Percentiles rank a stretch among this genome's conserved stretches.
These are phyloP conservation scores for Saturnispora gosingensis DNA, from an alignment of 805 yeast species.

Conservation along the genomic window DNA sequence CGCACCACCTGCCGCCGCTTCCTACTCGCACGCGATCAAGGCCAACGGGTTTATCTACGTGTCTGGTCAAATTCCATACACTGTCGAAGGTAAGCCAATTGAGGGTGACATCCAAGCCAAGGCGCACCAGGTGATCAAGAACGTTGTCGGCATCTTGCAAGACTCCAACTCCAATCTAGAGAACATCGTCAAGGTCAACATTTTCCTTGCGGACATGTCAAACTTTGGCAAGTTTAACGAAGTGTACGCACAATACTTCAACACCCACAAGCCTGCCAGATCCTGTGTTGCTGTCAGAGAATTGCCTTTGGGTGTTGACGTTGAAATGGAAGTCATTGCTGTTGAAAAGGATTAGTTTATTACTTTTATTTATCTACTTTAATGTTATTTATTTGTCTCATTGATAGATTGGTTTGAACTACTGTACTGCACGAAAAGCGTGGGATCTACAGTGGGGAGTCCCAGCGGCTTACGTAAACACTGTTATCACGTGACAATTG, in stretches of 20 bases:
- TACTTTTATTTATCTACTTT: neutral
- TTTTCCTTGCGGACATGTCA: constrained; percentile 85
- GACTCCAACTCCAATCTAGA: constrained; percentile 81
- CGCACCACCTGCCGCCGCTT: constrained; percentile 96
- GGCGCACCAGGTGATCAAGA: constrained; percentile 65
- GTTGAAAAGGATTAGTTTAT: constrained; percentile 37
- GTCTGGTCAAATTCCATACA: constrained; percentile 92
- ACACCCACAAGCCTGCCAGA: constrained; percentile 85
- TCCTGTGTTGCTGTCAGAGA: constrained; percentile 93
- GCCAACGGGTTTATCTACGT: constrained; percentile 84
- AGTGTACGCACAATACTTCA: constrained; percentile 74
- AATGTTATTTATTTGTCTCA: neutral
- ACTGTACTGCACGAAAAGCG: too few relatives aligned
- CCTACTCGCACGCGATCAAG: constrained; percentile 93
- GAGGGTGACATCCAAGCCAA: constrained; percentile 69
- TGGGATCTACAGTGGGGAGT: too few relatives aligned
- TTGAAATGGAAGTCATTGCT: constrained; percentile 92
- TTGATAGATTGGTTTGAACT: neutral
- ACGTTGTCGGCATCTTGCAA: constrained; percentile 62
- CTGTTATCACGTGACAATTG: neutral
- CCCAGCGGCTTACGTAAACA: too few relatives aligned
- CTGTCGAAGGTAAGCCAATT: constrained; percentile 70
- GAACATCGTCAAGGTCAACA: constrained; percentile 78
- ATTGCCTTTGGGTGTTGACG: constrained; percentile 78
- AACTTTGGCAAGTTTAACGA: constrained; percentile 78